phyloP scores from a whole-genome alignment of 169 alveolate genomes.

The Eimeria zaria region DNA sequence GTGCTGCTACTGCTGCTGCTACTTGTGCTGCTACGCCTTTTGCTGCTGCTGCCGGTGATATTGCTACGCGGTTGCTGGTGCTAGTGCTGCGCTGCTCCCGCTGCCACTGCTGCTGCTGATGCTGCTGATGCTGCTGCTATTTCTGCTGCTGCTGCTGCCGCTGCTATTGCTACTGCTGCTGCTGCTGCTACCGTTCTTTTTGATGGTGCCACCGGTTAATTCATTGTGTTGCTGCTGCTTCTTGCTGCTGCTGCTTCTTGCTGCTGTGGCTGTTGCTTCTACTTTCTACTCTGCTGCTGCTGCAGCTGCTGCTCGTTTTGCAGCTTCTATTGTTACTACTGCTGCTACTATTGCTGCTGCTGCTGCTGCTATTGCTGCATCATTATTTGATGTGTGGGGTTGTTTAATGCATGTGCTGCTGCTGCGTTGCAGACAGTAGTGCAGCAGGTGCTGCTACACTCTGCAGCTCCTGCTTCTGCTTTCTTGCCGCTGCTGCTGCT shows the following conservation, averaged over 20 bases:
- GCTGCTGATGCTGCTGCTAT: not conserved
- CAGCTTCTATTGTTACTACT: not conserved
- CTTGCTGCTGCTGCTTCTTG: constrained; percentile 1
- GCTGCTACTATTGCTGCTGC: not conserved
- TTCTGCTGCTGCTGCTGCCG: constrained; percentile 9
- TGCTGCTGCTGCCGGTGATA: too few relatives aligned
- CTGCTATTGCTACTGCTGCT: not conserved
- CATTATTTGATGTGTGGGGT: not conserved
- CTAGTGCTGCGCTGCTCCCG: not conserved
- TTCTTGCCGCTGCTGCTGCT: constrained; percentile 47
- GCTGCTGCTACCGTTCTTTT: not conserved
- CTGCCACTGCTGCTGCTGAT: constrained; percentile 14
- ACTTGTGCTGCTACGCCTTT: too few relatives aligned
- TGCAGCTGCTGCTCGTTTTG: not conserved
- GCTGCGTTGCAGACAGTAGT: not conserved
- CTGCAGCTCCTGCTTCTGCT: constrained; percentile 31
- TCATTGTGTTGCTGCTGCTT: not conserved
- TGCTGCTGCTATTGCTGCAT: constrained; percentile 20
- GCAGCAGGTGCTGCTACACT: constrained; percentile 67
- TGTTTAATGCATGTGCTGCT: not conserved
- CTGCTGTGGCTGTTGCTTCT: too few relatives aligned
- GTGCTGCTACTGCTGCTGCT: too few relatives aligned
- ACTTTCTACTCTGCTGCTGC: too few relatives aligned
- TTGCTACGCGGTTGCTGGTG: too few relatives aligned
- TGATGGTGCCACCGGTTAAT: not conserved